Percentiles rank a stretch among this genome's conserved stretches.
phyloP scores from a whole-genome alignment of 768 basidiomycete genomes.

The Tylopilus rubrobrunneus region DNA sequence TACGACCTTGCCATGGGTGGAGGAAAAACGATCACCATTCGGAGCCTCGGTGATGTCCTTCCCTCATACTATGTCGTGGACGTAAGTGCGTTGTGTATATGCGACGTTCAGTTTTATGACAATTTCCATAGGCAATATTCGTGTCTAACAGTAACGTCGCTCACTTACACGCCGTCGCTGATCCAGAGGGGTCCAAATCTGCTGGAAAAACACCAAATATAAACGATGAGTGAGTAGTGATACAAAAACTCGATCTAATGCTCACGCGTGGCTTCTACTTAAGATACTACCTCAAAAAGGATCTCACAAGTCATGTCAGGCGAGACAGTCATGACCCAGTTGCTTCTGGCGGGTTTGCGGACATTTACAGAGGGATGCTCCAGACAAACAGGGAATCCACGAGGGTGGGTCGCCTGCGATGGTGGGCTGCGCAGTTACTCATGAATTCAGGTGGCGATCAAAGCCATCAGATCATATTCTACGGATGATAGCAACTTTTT shows the following conservation, averaged over 20 bases:
- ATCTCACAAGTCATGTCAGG: slow-evolving; percentile 6
- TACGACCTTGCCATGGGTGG: slow-evolving; percentile 4
- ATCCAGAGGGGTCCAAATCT: not conserved
- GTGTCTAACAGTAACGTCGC: not conserved
- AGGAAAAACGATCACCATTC: slow-evolving; percentile 1
- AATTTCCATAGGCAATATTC: not conserved
- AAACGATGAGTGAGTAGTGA: slow-evolving; percentile 1
- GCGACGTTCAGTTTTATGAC: not conserved
- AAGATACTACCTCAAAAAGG: slow-evolving; percentile 1
- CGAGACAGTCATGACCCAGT: slow-evolving; percentile 12
- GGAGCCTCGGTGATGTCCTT: slow-evolving; percentile 4
- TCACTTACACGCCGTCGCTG: not conserved
- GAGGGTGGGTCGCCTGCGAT: not conserved
- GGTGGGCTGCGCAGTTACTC: not conserved
- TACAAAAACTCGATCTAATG: not conserved
- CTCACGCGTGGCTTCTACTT: not conserved
- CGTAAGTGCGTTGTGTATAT: not conserved
- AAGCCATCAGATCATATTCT: slow-evolving; percentile 16
- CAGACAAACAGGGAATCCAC: slow-evolving; percentile 3
- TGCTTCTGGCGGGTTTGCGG: slow-evolving; percentile 15
- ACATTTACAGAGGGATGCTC: slow-evolving; percentile 15
- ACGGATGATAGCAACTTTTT: slow-evolving; percentile 7
- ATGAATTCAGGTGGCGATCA: slow-evolving; percentile 12
- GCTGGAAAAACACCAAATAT: not conserved
- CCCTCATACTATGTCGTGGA: slow-evolving; percentile 6